Percentiles rank a stretch among this genome's conserved stretches.
Conservation (phyloP, 2,329 filamentous ascomycete species). For the Phaeoacremonium minimum region DNA sequence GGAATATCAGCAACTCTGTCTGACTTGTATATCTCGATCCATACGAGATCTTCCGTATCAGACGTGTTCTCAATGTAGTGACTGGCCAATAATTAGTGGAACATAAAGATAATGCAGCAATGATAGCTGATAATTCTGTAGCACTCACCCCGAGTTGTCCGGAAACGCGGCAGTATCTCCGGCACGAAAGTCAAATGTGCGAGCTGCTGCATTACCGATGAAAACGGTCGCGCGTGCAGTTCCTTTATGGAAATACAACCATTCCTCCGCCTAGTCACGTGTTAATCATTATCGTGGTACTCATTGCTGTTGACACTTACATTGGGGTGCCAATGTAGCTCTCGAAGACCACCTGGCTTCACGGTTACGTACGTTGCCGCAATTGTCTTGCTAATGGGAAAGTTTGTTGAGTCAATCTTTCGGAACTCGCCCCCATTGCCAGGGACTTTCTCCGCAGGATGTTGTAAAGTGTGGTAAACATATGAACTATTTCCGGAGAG, state of each 20-base stretch:
- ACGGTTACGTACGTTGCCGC: conserved; percentile 61
- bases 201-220: conserved; percentile 53
- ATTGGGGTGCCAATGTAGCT: conserved; percentile 69
- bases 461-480: conserved; percentile 55
- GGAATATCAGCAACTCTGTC: conserved; percentile 64
- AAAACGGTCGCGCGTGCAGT: conserved; percentile 60
- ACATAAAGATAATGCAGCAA: neutral
- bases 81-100: conserved; percentile 18
- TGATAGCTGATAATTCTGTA: conserved; percentile 7
- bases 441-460: conserved; percentile 51
- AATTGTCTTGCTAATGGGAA: conserved; percentile 61
- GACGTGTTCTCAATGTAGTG: conserved; percentile 70
- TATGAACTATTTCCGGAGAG: conserved; percentile 56
- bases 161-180: conserved; percentile 68
- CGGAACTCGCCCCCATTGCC: conserved; percentile 58
- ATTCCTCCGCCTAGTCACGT: conserved; percentile 60
- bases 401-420: conserved; percentile 64
- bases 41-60: conserved; percentile 57
- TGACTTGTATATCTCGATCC: conserved; percentile 67
- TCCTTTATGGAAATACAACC: conserved; percentile 67
- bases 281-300: too few species aligned
- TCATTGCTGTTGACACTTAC: conserved; percentile 29
- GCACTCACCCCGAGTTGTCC: conserved; percentile 51
- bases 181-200: conserved; percentile 63
- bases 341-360: conserved; percentile 58